Percentiles rank a stretch among this genome's conserved stretches.
These are phyloP conservation scores for Teunomyces aglyptinius DNA, from an alignment of 805 yeast species.

Conservation along the genomic window DNA sequence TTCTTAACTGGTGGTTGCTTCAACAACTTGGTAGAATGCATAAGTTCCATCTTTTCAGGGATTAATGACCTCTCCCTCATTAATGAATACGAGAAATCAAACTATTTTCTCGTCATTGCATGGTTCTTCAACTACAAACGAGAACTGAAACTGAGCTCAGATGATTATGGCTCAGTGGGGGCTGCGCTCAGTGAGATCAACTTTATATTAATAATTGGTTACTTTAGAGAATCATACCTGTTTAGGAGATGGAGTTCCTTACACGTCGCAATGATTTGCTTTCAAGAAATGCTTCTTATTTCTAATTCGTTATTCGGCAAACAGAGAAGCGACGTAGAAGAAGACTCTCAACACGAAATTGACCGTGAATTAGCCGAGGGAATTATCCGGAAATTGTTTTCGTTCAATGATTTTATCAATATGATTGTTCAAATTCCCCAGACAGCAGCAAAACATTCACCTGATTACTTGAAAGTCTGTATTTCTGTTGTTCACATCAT, in stretches of 20 bases:
- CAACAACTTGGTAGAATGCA: conserved; percentile 57
- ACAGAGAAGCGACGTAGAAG: conserved; percentile 37
- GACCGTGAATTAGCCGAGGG: conserved; percentile 51
- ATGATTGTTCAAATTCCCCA: conserved; percentile 59
- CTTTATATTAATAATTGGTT: conserved; percentile 50
- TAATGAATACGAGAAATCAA: conserved; percentile 39
- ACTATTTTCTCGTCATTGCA: conserved; percentile 56
- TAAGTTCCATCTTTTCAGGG: conserved; percentile 45
- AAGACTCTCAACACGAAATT: conserved; percentile 39
- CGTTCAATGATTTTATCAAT: conserved; percentile 58
- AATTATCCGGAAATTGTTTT: conserved; percentile 66
- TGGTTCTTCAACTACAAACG: conserved; percentile 79
- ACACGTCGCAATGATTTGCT: conserved; percentile 68
- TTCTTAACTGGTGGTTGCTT: conserved; percentile 71
- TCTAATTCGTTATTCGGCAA: conserved; percentile 42
- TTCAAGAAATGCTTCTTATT: conserved; percentile 58
- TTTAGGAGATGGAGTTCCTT: conserved; percentile 54
- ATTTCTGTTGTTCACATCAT: conserved; percentile 65
- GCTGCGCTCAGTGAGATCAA: conserved; percentile 60
- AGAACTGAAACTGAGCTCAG: conserved; percentile 17
- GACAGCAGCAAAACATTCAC: conserved; percentile 60
- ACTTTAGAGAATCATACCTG: conserved; percentile 43
- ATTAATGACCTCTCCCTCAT: conserved; percentile 27
- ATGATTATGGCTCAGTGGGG: conserved; percentile 47
- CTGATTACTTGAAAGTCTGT: conserved; percentile 56